Evolutionary conservation across 306 rosid genomes (phyloP), one percentile per base, ranked within the genome.

Genomic region (Carpinus viminea): DNA sequence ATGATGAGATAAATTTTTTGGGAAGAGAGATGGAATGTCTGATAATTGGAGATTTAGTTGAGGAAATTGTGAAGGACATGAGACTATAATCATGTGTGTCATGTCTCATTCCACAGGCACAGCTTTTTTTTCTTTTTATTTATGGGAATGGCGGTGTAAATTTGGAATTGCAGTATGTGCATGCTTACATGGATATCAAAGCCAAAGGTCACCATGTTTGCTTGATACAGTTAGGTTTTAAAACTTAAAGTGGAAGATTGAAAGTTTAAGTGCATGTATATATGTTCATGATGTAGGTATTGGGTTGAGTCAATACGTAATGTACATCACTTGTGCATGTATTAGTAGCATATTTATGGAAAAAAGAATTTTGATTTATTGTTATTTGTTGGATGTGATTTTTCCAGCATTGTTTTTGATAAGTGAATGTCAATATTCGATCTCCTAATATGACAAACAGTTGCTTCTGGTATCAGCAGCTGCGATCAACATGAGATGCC

Each of bases 31-130:
- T 96, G 70, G 94, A 85, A 83, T 80, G 77, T 76, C 82, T 87
- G 73, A 87, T 96, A 73, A 85, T 89, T 75, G 82, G 82, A 78
- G 98, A 91, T 79, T 81, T 96, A 78, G 82, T 96, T 74, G 87
- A 87, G 72, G 99, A 93, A 78, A 75, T 93, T 74, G 84, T 87
- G 74, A 76, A 82, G 87, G 94, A 93, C 82, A 79, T 95, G 82
- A 77, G 55, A 81, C 72, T 76, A 24, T 80, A 75, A 74, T 75
- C 72, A 47, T 53, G 74, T 68, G 74, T 43, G 85, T 51, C 77
- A 4, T 15, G 79, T 41, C 46, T 75, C 86, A 79, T 76, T 74
- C 72, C 51, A 59, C 31, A 59, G 65, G 45, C 45, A 26, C 13
- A 24, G 65, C 12, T 12, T 26, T 24, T 59, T 68, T 79, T 7